Conservation (phyloP, 1,284 basidiomycete genomes). For the Sanghuangporus sanghuang region DNA sequence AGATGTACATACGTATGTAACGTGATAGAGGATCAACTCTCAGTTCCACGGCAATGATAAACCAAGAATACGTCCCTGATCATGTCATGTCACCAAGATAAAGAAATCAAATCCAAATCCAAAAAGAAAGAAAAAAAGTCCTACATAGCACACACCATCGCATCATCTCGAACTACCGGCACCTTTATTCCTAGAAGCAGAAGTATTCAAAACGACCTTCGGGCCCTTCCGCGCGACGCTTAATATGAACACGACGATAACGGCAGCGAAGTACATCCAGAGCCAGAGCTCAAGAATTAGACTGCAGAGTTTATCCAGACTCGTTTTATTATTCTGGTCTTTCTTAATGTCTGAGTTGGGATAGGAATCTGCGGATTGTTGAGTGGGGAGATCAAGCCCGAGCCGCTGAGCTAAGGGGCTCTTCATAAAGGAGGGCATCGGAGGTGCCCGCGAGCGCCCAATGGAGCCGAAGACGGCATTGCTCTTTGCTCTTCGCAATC, state of each 20-base stretch:
- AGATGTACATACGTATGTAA: no score
- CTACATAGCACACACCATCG: not conserved
- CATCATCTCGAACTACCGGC: not conserved
- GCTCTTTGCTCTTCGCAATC: constrained; percentile 6
- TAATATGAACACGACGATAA: constrained; percentile 70
- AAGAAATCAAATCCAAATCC: not conserved
- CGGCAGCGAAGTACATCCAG: constrained; percentile 71
- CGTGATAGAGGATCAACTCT: no score
- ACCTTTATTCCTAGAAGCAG: not conserved
- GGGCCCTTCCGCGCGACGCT: constrained; percentile 73
- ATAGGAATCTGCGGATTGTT: not conserved
- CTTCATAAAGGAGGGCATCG: not conserved
- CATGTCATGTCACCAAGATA: not conserved
- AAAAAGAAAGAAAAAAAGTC: not conserved
- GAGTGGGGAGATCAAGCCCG: not conserved
- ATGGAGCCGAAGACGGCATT: not conserved
- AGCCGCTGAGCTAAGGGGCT: not conserved
- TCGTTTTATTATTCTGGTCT: not conserved
- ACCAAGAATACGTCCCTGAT: not conserved
- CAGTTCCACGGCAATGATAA: no score
- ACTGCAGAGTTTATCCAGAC: constrained; percentile 19
- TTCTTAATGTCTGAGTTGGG: not conserved
- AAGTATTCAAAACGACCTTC: constrained; percentile 31
- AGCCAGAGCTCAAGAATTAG: constrained; percentile 69
- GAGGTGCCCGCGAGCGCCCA: not conserved